These are phyloP conservation scores for Cyberlindnera nakhonratchasimensis DNA, from an alignment of 805 yeast species.

Conservation along the genomic window DNA sequence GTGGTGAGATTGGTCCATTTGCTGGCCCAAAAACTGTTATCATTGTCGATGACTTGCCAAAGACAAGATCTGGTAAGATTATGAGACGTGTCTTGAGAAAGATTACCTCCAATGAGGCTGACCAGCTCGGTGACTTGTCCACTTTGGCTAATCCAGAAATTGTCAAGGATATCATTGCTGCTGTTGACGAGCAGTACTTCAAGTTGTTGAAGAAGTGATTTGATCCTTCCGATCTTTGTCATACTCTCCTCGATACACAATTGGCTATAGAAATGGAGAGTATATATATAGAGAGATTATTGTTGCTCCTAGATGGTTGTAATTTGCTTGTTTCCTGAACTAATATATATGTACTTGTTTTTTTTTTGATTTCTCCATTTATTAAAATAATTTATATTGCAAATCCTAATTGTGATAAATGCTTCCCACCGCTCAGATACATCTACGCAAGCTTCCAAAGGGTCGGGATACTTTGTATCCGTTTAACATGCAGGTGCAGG, in stretches of 20 bases:
- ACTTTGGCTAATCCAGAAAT: conserved; percentile 75
- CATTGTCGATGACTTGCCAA: conserved; percentile 74
- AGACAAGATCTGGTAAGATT: conserved; percentile 83
- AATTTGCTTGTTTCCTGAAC: neutral
- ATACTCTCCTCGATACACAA: neutral
- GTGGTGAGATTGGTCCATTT: conserved; percentile 81
- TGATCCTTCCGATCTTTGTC: neutral
- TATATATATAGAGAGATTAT: neutral
- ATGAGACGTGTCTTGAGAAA: conserved; percentile 85
- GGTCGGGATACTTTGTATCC: no score
- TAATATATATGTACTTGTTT: neutral
- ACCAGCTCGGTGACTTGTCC: conserved; percentile 75
- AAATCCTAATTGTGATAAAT: no score
- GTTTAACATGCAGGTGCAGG: no score
- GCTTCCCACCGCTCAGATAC: no score
- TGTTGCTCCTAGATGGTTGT: conserved; percentile 2
- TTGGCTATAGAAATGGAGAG: neutral
- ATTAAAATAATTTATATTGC: neutral
- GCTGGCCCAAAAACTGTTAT: conserved; percentile 79
- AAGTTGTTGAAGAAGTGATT: conserved; percentile 6
- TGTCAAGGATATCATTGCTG: conserved; percentile 61
- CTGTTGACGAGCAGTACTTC: conserved; percentile 31
- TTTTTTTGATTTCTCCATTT: neutral
- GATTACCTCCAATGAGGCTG: conserved; percentile 70
- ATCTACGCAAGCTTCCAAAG: no score